Evolutionary conservation across 2,329 filamentous ascomycete genomes (phyloP).

Genomic region (Penicillium psychrosexuale): DNA sequence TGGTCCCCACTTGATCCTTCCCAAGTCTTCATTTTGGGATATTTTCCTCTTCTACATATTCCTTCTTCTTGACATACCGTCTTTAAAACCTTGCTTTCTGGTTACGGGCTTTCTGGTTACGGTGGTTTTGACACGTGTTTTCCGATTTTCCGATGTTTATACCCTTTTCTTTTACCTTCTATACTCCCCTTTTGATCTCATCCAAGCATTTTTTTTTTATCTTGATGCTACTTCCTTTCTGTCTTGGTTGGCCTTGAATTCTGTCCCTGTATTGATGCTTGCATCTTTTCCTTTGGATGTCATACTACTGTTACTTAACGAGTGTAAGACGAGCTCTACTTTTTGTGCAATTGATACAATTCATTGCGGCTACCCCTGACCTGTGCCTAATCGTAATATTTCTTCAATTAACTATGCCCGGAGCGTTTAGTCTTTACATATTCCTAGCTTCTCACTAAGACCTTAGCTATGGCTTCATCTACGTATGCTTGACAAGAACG

Average conservation of each 20-base stretch:
- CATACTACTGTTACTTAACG: constrained; percentile 3
- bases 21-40: background rate
- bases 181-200: constrained; percentile 1
- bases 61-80: background rate
- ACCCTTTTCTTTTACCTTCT: constrained; percentile 6
- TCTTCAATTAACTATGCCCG: background rate
- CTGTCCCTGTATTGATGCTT: constrained; percentile 1
- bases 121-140: constrained; percentile 4
- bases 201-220: background rate
- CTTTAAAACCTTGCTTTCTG: background rate
- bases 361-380: background rate
- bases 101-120: background rate
- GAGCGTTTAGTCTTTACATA: background rate
- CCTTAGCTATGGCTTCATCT: background rate
- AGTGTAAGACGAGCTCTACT: constrained; percentile 9
- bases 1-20: constrained; percentile 2
- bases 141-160: constrained; percentile 8
- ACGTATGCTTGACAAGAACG: background rate
- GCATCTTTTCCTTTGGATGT: constrained; percentile 8
- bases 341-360: background rate
- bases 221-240: constrained; percentile 1
- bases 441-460: background rate
- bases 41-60: constrained; percentile 4
- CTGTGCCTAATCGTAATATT: background rate
- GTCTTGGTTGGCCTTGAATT: constrained; percentile 6